Conservation (phyloP, 2,329 filamentous ascomycete genomes). For the Aspergillus nomiae region DNA sequence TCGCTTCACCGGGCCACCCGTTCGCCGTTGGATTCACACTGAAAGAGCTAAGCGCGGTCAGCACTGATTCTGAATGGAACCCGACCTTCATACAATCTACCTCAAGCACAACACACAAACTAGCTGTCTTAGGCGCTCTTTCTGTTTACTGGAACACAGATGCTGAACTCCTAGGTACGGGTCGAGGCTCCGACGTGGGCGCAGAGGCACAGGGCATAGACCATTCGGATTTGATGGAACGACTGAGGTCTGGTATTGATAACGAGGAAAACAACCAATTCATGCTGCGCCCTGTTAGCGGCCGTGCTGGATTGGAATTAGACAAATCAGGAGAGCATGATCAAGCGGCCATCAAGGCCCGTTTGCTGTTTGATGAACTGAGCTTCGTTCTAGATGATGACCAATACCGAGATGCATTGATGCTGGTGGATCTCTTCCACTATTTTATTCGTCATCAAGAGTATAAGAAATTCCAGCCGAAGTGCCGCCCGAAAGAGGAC, state of each 20-base stretch:
- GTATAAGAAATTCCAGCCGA: slow-evolving; percentile 90
- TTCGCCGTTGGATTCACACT: slow-evolving; percentile 91
- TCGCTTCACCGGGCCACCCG: slow-evolving; percentile 90
- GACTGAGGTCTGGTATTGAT: slow-evolving; percentile 79
- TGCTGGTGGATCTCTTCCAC: slow-evolving; percentile 98
- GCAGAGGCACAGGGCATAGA: slow-evolving; percentile 61
- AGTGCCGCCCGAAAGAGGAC: slow-evolving; percentile 81
- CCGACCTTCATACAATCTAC: slow-evolving; percentile 94
- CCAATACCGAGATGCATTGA: slow-evolving; percentile 94
- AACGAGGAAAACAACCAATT: slow-evolving; percentile 80
- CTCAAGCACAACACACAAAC: slow-evolving; percentile 81
- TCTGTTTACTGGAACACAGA: slow-evolving; percentile 99
- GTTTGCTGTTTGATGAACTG: slow-evolving; percentile 92
- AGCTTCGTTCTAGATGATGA: slow-evolving; percentile 96
- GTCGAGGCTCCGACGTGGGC: slow-evolving; percentile 67
- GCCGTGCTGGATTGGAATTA: slow-evolving; percentile 89
- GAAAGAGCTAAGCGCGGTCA: slow-evolving; percentile 95
- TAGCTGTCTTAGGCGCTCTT: slow-evolving; percentile 84
- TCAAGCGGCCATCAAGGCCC: slow-evolving; percentile 84
- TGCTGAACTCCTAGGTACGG: slow-evolving; percentile 76
- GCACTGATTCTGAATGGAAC: slow-evolving; percentile 91
- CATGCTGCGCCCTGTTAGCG: slow-evolving; percentile 93
- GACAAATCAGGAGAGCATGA: slow-evolving; percentile 85
- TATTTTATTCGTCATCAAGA: slow-evolving; percentile 98
- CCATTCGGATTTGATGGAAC: slow-evolving; percentile 75